Evolutionary conservation across 1,284 basidiomycete genomes (phyloP).

Genomic region (Wallemia hederae): DNA sequence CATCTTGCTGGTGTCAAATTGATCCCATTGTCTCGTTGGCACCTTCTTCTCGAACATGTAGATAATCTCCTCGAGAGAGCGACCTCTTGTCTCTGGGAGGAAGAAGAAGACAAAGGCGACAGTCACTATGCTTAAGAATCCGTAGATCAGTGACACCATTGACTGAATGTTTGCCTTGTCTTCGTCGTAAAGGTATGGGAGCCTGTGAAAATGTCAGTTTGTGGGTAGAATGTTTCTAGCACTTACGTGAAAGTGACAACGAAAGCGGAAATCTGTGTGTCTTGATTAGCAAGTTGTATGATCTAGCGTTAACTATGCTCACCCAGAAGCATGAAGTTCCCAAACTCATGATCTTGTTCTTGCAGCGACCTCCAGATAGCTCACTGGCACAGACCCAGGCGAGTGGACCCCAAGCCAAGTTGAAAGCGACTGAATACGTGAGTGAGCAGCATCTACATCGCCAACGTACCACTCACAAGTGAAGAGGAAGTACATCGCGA

Average conservation of each 20-base stretch:
- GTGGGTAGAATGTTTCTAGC: slow-evolving; percentile 7
- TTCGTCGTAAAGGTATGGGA: slow-evolving; percentile 15
- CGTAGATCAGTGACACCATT: slow-evolving; percentile 13
- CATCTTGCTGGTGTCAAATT: slow-evolving; percentile 12
- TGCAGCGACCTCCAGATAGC: slow-evolving; percentile 17
- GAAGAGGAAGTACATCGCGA: slow-evolving; percentile 3
- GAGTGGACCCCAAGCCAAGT: slow-evolving; percentile 20
- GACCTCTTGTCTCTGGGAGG: slow-evolving; percentile 17
- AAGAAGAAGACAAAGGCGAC: slow-evolving; percentile 19
- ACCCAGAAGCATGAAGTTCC: slow-evolving; percentile 20
- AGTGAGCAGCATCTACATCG: background rate
- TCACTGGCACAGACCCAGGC: slow-evolving; percentile 14
- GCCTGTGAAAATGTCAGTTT: slow-evolving; percentile 18
- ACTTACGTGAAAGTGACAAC: too few relatives aligned
- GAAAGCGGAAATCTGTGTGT: background rate
- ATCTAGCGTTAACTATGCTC: background rate
- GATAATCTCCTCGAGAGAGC: slow-evolving; percentile 14
- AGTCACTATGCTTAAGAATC: slow-evolving; percentile 13
- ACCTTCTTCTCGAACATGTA: slow-evolving; percentile 11
- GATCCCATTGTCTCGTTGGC: slow-evolving; percentile 14
- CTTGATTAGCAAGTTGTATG: background rate
- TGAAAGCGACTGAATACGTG: slow-evolving; percentile 16
- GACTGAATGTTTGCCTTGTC: background rate
- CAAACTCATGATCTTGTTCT: slow-evolving; percentile 19
- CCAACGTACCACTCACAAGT: slow-evolving; percentile 11